Conservation (phyloP, 2,329 filamentous ascomycete genomes). For the Fusarium multiceps region DNA sequence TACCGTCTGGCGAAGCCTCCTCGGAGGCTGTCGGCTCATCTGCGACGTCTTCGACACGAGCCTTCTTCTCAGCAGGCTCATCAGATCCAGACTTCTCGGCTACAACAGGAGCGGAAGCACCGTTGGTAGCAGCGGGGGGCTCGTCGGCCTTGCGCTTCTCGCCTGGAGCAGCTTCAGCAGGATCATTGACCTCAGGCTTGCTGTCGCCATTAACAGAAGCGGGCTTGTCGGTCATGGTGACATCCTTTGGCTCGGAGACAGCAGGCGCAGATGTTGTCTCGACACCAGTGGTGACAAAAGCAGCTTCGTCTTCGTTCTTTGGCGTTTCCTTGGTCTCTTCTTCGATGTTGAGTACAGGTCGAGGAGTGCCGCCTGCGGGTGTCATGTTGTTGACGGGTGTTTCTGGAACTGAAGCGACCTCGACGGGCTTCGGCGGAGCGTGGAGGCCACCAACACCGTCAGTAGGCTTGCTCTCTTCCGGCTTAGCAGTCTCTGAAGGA, state of each 20-base stretch:
- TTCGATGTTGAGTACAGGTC: constrained; percentile 50
- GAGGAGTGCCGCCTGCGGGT: constrained; percentile 51
- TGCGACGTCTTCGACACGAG: constrained; percentile 52
- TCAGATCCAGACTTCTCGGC: constrained; percentile 45
- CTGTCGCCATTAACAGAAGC: constrained; percentile 34
- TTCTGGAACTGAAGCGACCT: constrained; percentile 51
- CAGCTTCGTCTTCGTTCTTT: constrained; percentile 40
- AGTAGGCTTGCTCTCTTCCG: constrained; percentile 36
- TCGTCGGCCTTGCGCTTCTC: constrained; percentile 57
- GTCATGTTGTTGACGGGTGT: constrained; percentile 52
- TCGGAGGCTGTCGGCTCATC: constrained; percentile 37
- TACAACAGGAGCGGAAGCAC: constrained; percentile 7
- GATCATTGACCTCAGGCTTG: constrained; percentile 35
- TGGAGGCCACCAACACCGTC: constrained; percentile 31
- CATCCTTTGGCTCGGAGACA: constrained; percentile 38
- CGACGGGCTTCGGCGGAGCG: constrained; percentile 49
- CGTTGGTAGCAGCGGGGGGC: constrained; percentile 40
- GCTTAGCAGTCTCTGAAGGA: constrained; percentile 37
- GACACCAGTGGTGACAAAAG: constrained; percentile 43
- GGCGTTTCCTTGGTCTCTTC: constrained; percentile 47
- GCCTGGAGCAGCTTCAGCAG: constrained; percentile 35
- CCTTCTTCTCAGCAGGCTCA: constrained; percentile 54
- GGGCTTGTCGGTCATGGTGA: constrained; percentile 27
- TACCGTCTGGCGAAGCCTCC: constrained; percentile 41
- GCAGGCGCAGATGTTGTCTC: constrained; percentile 40